Evolutionary conservation across 78 protist species (phyloP).

Genomic region (Creolimax fragrantissima): DNA sequence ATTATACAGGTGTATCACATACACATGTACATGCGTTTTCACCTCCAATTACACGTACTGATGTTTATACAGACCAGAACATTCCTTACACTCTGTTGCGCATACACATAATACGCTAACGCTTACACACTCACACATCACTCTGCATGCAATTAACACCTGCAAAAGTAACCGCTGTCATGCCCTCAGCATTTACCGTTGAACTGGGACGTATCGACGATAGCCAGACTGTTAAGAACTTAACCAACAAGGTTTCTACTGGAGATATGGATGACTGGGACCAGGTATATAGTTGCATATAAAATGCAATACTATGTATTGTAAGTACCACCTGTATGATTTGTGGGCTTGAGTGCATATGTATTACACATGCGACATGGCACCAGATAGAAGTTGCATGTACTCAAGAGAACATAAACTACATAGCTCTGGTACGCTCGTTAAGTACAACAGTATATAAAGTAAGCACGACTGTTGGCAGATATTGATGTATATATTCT

Average conservation of each 20-base stretch:
- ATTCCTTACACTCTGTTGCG: no score
- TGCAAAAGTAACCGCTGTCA: not conserved
- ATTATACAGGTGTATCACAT: not conserved
- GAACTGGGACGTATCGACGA: not conserved
- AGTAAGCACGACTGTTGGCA: no score
- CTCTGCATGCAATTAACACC: not conserved
- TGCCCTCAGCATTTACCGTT: not conserved
- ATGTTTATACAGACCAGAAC: not conserved
- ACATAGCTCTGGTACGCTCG: no score
- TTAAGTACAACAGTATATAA: no score
- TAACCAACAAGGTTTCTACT: not conserved
- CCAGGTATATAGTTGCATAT: no score
- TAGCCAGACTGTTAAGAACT: not conserved
- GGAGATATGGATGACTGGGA: not conserved
- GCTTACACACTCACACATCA: not conserved
- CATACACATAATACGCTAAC: not conserved
- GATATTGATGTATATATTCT: no score
- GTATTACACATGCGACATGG: no score
- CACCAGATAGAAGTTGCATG: no score
- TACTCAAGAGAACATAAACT: no score
- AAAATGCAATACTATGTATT: no score
- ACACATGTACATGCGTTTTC: not conserved
- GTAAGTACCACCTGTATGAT: no score
- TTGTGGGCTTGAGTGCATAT: no score
- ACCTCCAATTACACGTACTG: not conserved